Evolutionary conservation across 2,329 filamentous ascomycete species (phyloP).

Genomic region (Apiospora koreana): DNA sequence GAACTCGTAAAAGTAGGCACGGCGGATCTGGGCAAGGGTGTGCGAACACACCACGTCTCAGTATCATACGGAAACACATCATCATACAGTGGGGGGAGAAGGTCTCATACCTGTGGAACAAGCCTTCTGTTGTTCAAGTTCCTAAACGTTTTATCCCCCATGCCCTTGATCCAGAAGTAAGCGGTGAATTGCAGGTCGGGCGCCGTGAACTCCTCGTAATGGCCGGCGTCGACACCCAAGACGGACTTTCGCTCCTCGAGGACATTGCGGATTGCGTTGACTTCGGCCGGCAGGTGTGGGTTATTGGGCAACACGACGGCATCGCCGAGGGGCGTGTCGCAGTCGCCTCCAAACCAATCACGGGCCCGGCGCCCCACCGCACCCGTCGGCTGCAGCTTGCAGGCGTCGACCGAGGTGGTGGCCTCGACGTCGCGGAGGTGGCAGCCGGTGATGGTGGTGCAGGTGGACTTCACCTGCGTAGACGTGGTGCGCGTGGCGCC

Average conservation of each 20-base stretch:
- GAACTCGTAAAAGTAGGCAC: background rate
- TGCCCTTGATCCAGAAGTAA: background rate
- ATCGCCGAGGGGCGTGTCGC: background rate
- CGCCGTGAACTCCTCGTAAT: background rate
- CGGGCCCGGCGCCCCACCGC: background rate
- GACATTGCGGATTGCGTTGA: background rate
- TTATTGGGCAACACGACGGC: background rate
- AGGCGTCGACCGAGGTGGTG: no score
- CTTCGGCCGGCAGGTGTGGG: background rate
- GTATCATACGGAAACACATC: background rate
- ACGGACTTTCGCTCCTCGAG: background rate
- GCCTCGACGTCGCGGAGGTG: no score
- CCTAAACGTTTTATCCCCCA: background rate
- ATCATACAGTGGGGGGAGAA: background rate
- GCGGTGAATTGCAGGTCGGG: background rate
- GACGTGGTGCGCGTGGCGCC: no score
- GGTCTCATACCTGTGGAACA: background rate
- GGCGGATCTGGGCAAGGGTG: background rate
- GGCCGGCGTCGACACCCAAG: background rate
- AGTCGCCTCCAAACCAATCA: background rate
- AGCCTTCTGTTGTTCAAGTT: background rate
- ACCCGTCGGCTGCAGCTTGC: no score
- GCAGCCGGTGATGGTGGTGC: no score
- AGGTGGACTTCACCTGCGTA: no score
- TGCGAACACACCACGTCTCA: background rate